Evolutionary conservation across 164 flowering plant genomes (phyloP), one percentile per base, ranked within the genome.

Genomic region (Houttuynia cordata): DNA sequence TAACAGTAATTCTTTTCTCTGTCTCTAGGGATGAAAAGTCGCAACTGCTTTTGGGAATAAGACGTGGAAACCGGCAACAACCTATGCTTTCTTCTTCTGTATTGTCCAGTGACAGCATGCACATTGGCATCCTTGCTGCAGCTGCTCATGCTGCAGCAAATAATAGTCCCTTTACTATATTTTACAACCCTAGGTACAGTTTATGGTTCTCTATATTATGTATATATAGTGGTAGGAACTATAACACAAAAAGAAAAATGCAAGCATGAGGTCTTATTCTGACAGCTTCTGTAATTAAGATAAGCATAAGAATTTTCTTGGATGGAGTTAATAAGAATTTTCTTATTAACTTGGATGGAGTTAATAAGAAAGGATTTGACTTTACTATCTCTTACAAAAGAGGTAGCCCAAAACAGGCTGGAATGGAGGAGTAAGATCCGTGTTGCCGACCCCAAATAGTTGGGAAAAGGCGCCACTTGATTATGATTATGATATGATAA

Each of bases 61-160:
- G 85, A 64, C 93, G 80, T 59, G 91, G 96, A 34, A 85, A 81
- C 66, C 79, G 91, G 62, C 98, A 87, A 71, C 96, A 80, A 58
- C 83, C 96, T 5, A 79, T 89, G 53, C 79, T 92, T 1, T 86
- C 98, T 17, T 92, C 98, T 56, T 92, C 98, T 3, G 96, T 89
- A 66, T 78, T 92, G 62, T 92, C 98, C 49, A 87, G 96, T 74
- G 98, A 92, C 61, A 92, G 98, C 80, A 89, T 92, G 96, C 98
- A 92, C 63, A 92, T 92, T 61, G 98, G 98, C 57, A 78, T 92
- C 72, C 89, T 92, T 53, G 98, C 96, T 65, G 96, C 98, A 61
- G 98, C 98, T 20, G 96, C 96, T 62, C 98, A 92, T 75, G 98
- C 98, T 42, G 89, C 96, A 53, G 93, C 96, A 64, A 89, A 84